Conservation (phyloP, 305 asterid genomes). For the Rubia occidens region DNA sequence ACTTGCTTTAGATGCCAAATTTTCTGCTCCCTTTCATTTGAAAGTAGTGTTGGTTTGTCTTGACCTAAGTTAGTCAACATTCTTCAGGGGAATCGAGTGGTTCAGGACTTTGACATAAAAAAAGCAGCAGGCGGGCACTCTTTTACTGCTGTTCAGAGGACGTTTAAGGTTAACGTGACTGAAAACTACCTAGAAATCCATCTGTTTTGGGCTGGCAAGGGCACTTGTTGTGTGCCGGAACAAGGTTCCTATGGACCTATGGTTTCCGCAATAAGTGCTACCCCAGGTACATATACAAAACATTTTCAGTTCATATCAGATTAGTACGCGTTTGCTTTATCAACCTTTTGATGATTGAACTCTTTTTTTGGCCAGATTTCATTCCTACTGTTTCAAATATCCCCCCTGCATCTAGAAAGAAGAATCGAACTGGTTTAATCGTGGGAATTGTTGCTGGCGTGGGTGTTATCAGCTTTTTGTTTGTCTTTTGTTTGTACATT, state of each 20-base stretch:
- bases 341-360: conserved; percentile 4
- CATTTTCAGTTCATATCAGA: not conserved
- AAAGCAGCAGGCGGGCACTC: conserved; percentile 46
- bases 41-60: not conserved
- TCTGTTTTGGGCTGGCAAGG: conserved; percentile 77
- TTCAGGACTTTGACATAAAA: conserved; percentile 53
- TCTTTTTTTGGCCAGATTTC: conserved; percentile 40
- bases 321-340: not conserved
- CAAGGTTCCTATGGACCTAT: conserved; percentile 62
- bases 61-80: conserved; percentile 9
- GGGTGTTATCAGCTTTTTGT: conserved; percentile 32
- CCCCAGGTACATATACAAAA: conserved; percentile 28
- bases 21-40: not conserved
- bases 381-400: conserved; percentile 40
- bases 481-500: conserved; percentile 27
- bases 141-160: conserved; percentile 34
- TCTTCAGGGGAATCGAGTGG: conserved; percentile 43
- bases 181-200: conserved; percentile 64
- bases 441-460: conserved; percentile 52
- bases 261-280: conserved; percentile 64
- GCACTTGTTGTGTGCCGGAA: conserved; percentile 68
- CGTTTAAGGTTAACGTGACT: conserved; percentile 34
- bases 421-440: conserved; percentile 43
- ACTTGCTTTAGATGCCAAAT: too few species aligned
- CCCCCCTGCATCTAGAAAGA: conserved; percentile 37